Base-by-base conservation (phyloP, 1,284 basidiomycete genomes). In the Heterobasidion annosum region DNA sequence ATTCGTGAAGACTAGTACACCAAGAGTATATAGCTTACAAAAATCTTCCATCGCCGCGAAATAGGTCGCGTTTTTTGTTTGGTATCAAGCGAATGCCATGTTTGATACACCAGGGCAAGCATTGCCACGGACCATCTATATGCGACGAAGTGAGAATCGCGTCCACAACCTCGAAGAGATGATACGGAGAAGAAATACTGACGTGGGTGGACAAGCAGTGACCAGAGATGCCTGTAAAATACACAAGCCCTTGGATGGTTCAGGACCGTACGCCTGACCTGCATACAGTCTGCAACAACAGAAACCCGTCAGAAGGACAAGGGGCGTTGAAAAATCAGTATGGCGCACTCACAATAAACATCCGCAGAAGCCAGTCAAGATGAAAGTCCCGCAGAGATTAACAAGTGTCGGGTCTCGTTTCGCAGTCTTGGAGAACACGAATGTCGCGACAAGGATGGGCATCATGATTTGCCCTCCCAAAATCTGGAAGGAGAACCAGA, bases 301-400 rank as follows among this genome's bases (percentile, higher is more conserved):
- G 34, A 16, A 7, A 34, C 60, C 40, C 4, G 34, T 16, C 8
- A 51, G 16, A 33, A 40, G 12, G n/a, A 40, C n/a, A 40, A 40
- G n/a, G 37, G n/a, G 10, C 37, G 1, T 10, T 12, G 7, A 7
- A 7, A 40, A 40, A 10, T 5, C 3, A 25, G 65, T 68, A 57
- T 70, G 70, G 37, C 67, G 16, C 25, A 34, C 68, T 64, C 58
- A 81, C 65, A 52, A 74, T 69, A 67, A 74, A 68, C 56, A 80
- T 54, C 52, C 75, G 18, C 57, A 57, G 32, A 68, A 55, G 6
- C 64, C 65, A 2, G 64, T 55, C 6, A 66, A 42, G 12, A 68
- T 71, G 76, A 79, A 82, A 43, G 74, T 74, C 47, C 73, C 60
- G 58, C 78, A 82, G 50, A 82, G 72, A 57, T 78, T 82, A 59